Evolutionary conservation across 169 alveolate genomes (phyloP).

Genomic region (Eimeria necatrix): DNA sequence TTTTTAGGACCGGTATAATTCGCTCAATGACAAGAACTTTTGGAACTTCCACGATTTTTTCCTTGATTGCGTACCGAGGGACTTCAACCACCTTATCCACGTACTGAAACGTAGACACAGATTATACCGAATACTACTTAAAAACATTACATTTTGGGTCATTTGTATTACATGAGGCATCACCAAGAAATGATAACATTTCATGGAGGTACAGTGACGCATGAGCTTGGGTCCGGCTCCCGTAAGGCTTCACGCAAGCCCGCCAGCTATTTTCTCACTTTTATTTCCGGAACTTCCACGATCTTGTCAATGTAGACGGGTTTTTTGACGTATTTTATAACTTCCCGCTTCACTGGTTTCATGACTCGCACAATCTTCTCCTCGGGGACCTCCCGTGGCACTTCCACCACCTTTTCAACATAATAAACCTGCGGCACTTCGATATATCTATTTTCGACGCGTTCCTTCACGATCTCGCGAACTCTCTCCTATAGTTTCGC

Average conservation of each 20-base stretch:
- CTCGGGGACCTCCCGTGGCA: constrained; percentile 74
- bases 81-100: constrained; percentile 76
- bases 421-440: constrained; percentile 81
- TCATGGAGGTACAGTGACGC: not conserved
- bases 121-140: not conserved
- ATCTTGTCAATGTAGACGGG: constrained; percentile 81
- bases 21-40: constrained; percentile 76
- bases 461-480: constrained; percentile 77
- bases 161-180: not conserved
- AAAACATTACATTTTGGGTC: not conserved
- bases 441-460: constrained; percentile 66
- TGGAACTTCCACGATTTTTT: constrained; percentile 79
- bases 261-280: constrained; percentile 26
- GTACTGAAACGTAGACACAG: constrained; percentile 49
- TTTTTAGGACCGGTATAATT: constrained; percentile 78
- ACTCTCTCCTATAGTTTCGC: constrained; percentile 64
- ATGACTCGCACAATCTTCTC: constrained; percentile 75
- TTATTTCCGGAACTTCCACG: constrained; percentile 80
- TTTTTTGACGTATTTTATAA: constrained; percentile 73
- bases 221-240: not conserved
- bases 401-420: constrained; percentile 82
- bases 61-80: constrained; percentile 69
- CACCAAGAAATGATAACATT: not conserved
- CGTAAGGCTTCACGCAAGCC: not conserved
- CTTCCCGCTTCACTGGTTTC: constrained; percentile 75